Evolutionary conservation across 164 flowering plant species (phyloP), one percentile per base, ranked within the genome.

Genomic region (Platanus orientalis): DNA sequence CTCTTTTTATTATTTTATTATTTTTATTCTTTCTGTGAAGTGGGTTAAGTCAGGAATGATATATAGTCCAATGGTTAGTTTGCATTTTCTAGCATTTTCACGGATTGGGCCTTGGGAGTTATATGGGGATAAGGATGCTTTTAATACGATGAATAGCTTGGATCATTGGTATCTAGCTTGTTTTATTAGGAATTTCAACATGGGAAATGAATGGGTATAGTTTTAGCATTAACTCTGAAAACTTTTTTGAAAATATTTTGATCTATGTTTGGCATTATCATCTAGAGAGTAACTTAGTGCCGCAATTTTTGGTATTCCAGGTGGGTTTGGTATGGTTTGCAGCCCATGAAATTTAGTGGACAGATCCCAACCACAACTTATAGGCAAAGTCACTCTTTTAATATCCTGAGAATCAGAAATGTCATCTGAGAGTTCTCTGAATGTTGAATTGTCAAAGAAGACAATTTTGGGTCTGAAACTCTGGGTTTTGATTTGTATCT

Each of bases 311-410:
- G 29, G 34, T 20, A 36, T 52, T 44, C n/a, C 76, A 81, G 83
- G 76, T 66, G 61, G 64, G 13, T 49, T 61, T 73, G 67, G 61
- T 65, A 26, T 65, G 25, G 58, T 54, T 52, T 53, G 16, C 63
- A 24, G 20, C 50, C 14, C n/a, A 25, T 34, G 21, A 6, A 45
- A 47, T 25, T 19, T 29, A 47, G 24, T 23, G 27, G 3, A 65
- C 60, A 48, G 66, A 62, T 62, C 57, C 17, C 16, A 9, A 51
- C 3, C 1, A 12, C 54, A 21, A 24, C 54, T 23, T 3, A 51
- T 51, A 51, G 17, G 55, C 28, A 25, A 2, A 11, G 10, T 51
- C 6, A 16, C 17, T 51, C 29, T 14, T 55, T 55, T 17, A 29
- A 5, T 16, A 16, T 29, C 28, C 25, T 11, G 29, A 51, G 28